Percentiles rank a stretch among this genome's conserved stretches.
Evolutionary conservation across 2,329 filamentous ascomycete species (phyloP).

Genomic region (Uncinocarpus reesii): DNA sequence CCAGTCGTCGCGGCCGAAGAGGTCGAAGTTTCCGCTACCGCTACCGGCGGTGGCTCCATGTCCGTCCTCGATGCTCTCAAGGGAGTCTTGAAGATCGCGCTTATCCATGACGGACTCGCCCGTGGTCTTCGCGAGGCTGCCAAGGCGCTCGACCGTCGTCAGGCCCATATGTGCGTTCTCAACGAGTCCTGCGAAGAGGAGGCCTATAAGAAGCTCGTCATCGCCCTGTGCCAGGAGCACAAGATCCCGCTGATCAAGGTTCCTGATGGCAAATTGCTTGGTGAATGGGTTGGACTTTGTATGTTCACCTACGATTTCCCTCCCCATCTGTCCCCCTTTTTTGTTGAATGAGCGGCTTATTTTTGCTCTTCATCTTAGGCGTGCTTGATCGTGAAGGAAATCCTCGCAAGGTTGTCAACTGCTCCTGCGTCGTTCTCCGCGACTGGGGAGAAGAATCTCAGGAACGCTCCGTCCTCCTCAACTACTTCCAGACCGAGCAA

Average conservation of each 20-base stretch:
- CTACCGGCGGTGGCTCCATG: constrained; percentile 69
- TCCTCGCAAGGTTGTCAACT: constrained; percentile 99
- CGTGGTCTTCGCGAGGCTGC: constrained; percentile 95
- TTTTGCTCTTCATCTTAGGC: constrained; percentile 46
- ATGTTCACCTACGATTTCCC: constrained; percentile 35
- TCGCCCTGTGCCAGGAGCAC: constrained; percentile 97
- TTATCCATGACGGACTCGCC: constrained; percentile 99
- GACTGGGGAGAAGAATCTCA: constrained; percentile 99
- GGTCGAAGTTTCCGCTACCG: constrained; percentile 93
- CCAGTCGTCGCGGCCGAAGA: constrained; percentile 66
- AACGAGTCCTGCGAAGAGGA: constrained; percentile 99
- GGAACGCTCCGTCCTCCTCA: constrained; percentile 96
- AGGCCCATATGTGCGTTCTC: constrained; percentile 99
- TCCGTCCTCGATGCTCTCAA: constrained; percentile 96
- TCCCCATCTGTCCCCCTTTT: not conserved
- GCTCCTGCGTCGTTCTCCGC: constrained; percentile 99
- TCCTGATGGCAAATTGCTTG: constrained; percentile 97
- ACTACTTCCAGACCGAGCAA: constrained; percentile 92
- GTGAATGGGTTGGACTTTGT: constrained; percentile 99
- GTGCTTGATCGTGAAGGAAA: constrained; percentile 99
- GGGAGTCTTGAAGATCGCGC: constrained; percentile 94
- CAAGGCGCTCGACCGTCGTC: constrained; percentile 96
- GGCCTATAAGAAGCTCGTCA: constrained; percentile 99
- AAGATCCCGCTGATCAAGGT: constrained; percentile 99
- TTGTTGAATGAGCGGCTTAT: constrained; percentile 13